Conservation (phyloP, 352 stramenopile genomes). For the Peronospora belbahrii region DNA sequence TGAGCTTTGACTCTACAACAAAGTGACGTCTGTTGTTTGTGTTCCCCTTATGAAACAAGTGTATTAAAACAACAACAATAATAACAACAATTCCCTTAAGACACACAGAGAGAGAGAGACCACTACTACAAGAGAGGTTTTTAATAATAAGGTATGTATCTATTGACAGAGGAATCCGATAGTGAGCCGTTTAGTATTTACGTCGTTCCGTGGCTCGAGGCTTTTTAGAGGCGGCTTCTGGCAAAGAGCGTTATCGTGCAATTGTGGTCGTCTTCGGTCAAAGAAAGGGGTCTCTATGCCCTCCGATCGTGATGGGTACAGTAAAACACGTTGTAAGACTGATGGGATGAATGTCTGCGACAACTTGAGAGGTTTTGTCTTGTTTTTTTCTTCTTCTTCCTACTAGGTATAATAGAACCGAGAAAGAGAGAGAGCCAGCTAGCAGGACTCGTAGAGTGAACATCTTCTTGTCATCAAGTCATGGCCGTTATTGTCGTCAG, state of each 20-base stretch:
- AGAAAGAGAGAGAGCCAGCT: too few relatives aligned
- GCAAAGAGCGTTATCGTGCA: conserved; percentile 20
- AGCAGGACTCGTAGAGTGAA: background rate
- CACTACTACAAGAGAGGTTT: too few relatives aligned
- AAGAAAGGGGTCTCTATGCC: conserved; percentile 5
- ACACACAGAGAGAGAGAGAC: too few relatives aligned
- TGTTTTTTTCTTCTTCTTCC: background rate
- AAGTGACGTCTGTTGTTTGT: too few relatives aligned
- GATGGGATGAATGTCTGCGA: conserved; percentile 17
- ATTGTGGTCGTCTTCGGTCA: conserved; percentile 18
- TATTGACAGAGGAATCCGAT: conserved; percentile 10
- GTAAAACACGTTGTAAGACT: background rate
- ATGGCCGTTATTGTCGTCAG: background rate
- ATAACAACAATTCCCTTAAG: too few relatives aligned
- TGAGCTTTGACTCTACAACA: too few relatives aligned
- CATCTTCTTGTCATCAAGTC: background rate
- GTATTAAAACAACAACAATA: too few relatives aligned
- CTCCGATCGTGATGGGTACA: background rate
- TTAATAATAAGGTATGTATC: too few relatives aligned
- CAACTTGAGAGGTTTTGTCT: conserved; percentile 8
- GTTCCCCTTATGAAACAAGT: background rate
- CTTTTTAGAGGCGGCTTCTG: conserved; percentile 10
- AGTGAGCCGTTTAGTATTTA: conserved; percentile 7
- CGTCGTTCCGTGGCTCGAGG: conserved; percentile 1
- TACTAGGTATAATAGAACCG: too few relatives aligned